A percentile compares a stretch with the other conserved stretches of the same genome.
Conservation (phyloP, 345 rosid species). For the Arabis hirsuta region DNA sequence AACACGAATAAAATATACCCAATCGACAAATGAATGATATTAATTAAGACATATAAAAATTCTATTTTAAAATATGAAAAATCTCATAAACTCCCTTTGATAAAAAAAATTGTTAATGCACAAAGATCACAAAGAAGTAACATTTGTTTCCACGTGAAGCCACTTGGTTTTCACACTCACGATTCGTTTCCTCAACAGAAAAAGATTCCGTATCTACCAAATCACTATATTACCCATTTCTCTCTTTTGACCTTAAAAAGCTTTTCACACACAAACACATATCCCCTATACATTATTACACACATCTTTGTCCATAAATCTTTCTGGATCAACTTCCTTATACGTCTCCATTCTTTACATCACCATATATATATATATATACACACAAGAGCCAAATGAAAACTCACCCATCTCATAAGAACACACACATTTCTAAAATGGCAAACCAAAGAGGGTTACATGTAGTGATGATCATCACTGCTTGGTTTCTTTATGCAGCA, state of each 20-base stretch:
- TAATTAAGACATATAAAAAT: too few relatives aligned
- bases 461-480: conserved; percentile 27
- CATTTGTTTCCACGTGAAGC: conserved; percentile 1
- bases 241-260: neutral
- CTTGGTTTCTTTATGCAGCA: conserved; percentile 33
- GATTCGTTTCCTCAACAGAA: conserved; percentile 27
- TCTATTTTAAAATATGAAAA: too few relatives aligned
- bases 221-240: conserved; percentile 12
- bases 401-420: neutral
- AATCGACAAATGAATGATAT: too few relatives aligned
- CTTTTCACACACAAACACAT: conserved; percentile 10
- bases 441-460: conserved; percentile 28
- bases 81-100: neutral
- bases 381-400: conserved; percentile 12
- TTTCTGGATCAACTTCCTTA: conserved; percentile 32
- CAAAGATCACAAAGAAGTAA: conserved; percentile 2
- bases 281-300: neutral
- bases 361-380: conserved; percentile 14
- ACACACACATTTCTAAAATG: conserved; percentile 17
- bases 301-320: neutral
- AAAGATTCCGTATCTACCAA: conserved; percentile 27
- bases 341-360: conserved; percentile 12
- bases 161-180: conserved; percentile 32
- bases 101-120: neutral
- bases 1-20: too few relatives aligned